Evolutionary conservation across 2,329 filamentous ascomycete genomes (phyloP).

Genomic region (Whalleya microplaca): DNA sequence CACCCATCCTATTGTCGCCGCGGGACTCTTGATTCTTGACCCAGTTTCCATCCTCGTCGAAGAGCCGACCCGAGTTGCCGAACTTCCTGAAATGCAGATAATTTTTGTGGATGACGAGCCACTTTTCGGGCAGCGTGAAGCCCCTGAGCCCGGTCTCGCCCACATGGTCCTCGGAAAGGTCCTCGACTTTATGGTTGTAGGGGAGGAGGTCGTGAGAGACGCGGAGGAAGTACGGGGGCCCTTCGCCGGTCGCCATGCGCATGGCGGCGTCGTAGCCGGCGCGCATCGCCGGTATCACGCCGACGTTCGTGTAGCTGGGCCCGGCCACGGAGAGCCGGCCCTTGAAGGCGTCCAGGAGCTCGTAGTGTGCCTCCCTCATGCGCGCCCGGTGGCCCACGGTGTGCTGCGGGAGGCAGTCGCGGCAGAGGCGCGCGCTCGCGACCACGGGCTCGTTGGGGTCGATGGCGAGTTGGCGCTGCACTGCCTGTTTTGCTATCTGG

Average conservation of each 20-base stretch:
- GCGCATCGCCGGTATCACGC: constrained; percentile 55
- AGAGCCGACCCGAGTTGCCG: no score
- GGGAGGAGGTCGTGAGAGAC: background rate
- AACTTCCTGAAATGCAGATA: background rate
- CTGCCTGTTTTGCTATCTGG: constrained; percentile 68
- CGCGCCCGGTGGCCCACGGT: constrained; percentile 73
- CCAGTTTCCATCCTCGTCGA: background rate
- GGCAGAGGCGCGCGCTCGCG: constrained; percentile 60
- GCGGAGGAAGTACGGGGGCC: constrained; percentile 24
- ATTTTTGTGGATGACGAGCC: background rate
- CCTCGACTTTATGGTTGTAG: background rate
- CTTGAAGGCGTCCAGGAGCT: constrained; percentile 59
- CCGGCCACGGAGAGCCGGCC: constrained; percentile 68
- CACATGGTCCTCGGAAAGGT: constrained; percentile 22
- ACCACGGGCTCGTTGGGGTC: constrained; percentile 59
- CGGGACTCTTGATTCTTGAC: no score
- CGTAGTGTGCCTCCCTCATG: constrained; percentile 59
- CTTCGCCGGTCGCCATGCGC: constrained; percentile 37
- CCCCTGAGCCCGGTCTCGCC: constrained; percentile 32
- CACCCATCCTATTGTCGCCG: no score
- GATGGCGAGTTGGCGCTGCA: constrained; percentile 77
- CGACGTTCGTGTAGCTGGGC: constrained; percentile 56
- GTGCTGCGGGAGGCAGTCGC: constrained; percentile 89
- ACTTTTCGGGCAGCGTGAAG: constrained; percentile 15
- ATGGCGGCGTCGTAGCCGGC: constrained; percentile 51